Percentiles rank a stretch among this genome's conserved stretches.
Conservation (phyloP, 139 green algal genomes). For the Spirogloea muscicola region DNA sequence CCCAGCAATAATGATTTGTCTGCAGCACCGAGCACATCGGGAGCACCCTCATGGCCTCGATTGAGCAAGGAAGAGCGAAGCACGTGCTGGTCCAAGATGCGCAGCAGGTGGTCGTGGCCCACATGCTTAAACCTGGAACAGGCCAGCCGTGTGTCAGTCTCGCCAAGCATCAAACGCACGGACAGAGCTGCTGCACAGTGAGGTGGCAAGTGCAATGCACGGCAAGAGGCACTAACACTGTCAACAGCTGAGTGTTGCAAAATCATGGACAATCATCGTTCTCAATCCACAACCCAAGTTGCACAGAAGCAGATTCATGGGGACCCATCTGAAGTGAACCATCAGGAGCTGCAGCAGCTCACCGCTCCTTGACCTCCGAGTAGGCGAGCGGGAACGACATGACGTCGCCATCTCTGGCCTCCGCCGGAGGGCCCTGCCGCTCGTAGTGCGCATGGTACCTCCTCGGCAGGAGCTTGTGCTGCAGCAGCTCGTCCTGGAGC, state of each 20-base stretch:
- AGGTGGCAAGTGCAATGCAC: too few relatives aligned
- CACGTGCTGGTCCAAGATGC: conserved; percentile 10
- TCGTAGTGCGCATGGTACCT: conserved; percentile 33
- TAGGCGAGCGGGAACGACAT: conserved; percentile 29
- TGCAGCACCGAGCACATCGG: background rate
- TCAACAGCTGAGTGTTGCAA: too few relatives aligned
- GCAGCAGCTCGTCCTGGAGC: conserved; percentile 27
- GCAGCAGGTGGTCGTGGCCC: conserved; percentile 3
- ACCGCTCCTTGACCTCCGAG: too few relatives aligned
- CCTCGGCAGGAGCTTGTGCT: conserved; percentile 30
- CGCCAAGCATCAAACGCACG: too few relatives aligned
- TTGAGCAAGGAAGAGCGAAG: background rate
- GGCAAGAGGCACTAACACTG: too few relatives aligned
- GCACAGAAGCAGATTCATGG: too few relatives aligned
- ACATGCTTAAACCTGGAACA: background rate
- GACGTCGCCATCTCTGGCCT: conserved; percentile 19
- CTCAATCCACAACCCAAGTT: too few relatives aligned
- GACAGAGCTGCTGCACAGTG: too few relatives aligned
- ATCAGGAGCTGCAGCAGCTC: too few relatives aligned
- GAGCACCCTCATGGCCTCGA: background rate
- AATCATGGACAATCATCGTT: too few relatives aligned
- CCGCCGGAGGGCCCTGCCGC: background rate
- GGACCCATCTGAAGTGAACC: too few relatives aligned
- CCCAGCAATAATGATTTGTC: conserved; percentile 17
- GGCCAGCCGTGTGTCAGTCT: too few relatives aligned